Evolutionary conservation across 176 grass and related monocot genomes (phyloP), one percentile per base, ranked within the genome.

Genomic region (maize (Zea mays)): DNA sequence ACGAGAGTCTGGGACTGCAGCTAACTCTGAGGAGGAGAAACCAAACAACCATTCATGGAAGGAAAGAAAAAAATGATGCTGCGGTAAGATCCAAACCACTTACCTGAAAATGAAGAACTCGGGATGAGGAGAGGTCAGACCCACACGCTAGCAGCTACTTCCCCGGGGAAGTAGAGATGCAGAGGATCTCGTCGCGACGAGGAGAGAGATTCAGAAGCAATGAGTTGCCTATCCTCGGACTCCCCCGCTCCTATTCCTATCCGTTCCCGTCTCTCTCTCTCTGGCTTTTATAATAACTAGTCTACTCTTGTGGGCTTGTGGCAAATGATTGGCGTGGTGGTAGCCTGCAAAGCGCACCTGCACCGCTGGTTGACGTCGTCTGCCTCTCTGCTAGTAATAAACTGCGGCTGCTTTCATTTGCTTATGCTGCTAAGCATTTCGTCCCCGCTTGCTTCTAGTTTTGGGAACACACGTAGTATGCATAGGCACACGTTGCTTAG

Each of bases 291-390:
- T 27, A 27, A 27, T 0, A 62, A 21, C 8, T 48, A 72, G 11
- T 10, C 13, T 46, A 59, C 5, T 57, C 49, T 57, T 56, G 10
- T 36, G 54, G 52, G 6, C 17, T 10, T 59, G 20, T 59, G n/a
- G 20, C 69, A 65, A 54, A 73, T 82, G 69, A 73, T 82, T 73
- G 58, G 79, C 73, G 52, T 55, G 54, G 54, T 41, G 39, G 39
- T 20, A 43, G 11, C 66, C 43, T 62, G 42, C 13, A 46, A 8
- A n/a, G n/a, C n/a, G n/a, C n/a, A n/a, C n/a, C n/a, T n/a, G n/a
- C n/a, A n/a, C n/a, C n/a, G n/a, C n/a, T n/a, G n/a, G n/a, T n/a
- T n/a, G n/a, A n/a, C n/a, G n/a, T n/a, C n/a, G n/a, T 48, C 42
- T 68, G 33, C 48, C 45, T 65, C n/a, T 33, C 12, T 14, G 46